Base-by-base conservation (phyloP, 495 filamentous ascomycete species). In the Podospora anserina region DNA sequence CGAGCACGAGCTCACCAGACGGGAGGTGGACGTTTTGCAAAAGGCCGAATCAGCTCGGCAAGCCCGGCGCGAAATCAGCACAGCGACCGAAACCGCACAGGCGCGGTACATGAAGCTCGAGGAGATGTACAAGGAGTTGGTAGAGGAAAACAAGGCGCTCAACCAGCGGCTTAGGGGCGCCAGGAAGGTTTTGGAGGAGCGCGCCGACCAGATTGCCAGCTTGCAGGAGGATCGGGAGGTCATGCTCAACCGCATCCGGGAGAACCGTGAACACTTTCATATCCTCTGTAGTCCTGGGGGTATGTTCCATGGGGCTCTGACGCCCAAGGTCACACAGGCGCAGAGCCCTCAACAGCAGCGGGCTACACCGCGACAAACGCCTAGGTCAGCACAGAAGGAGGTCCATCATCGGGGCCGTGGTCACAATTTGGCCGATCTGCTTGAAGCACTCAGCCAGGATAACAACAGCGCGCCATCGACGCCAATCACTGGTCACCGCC, bases 1-100 rank as follows among this genome's bases (percentile, higher is more conserved):
- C 13, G 95, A 99, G 78, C 92, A 96, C 67, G 91, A 96, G 61
- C 92, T 98, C 82, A 91, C 90, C n/a, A 88, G 90, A 66, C 86
- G 91, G 39, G 96, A 99, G 77, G 91, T 97, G 6, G 90, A 97
- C 68, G 92, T 94, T 11, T 80, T 99, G 23, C 91, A 93, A 70
- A 85, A 82, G 64, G 86, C 83, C 19, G 83, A 87, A 69, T 76
- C 81, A 68, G 75, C 82, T 19, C 84, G 85, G 9, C 84, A 83
- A 55, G 78, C 82, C 53, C 75, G 79, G 63, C 77, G 79, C 11
- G 82, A 84, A 27, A 75, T 83, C 39, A 79, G 72, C 64, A 65
- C 75, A 1, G 75, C 74, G n/a, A 62, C 78, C 44, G 81, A 82
- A 59, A 71, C 77, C 5, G 68, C 77, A 16, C 81, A 85, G 28